Base-by-base conservation (phyloP, 2,329 filamentous ascomycete species). In the Alternaria ethzedia region DNA sequence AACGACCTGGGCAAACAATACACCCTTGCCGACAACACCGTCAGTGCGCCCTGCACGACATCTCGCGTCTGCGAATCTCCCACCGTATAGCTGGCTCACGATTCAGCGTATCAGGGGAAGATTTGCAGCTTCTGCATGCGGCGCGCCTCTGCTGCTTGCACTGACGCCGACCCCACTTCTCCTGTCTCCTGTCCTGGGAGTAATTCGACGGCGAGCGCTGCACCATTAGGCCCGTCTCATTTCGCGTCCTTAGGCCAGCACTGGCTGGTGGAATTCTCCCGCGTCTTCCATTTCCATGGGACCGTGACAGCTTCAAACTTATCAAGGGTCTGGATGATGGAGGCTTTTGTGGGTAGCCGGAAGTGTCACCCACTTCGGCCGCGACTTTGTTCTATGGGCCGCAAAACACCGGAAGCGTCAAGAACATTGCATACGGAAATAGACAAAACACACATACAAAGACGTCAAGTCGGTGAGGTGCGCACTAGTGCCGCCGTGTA, bases 11-110 rank as follows among this genome's bases (percentile, higher is more conserved):
- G 49, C 63, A 65, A 65, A 56, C 59, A 55, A 63, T 46, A 46
- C 20, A 63, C 51, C 63, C 63, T 55, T 65, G 59, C 41, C 59
- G 55, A 63, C 63, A 63, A 65, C 63, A 65, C 46, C 51, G 59
- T 49, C 57, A 32, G 36, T 59, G 55, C 56, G 45, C 50, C 46
- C 58, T 62, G 61, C 61, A 60, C 61, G 57, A 63, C 57, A 63
- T 56, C 49, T 51, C 49, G 49, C 46, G 59, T 32, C 61, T 41
- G 36, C 57, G 32, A 44, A 13, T 30, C 41, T 56, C 41, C 23
- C 17, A 46, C 41, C 41, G 26, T 30, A 23, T 56, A 4, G 17
- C n/a, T 20, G 43, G 17, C 26, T 13, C 23, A 15, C 15, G 49
- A 52, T 52, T 52, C 49, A 52, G 49, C 49, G 28, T 20, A 20